Evolutionary conservation across 139 green algal genomes (phyloP).

Genomic region (Micractinium conductrix): DNA sequence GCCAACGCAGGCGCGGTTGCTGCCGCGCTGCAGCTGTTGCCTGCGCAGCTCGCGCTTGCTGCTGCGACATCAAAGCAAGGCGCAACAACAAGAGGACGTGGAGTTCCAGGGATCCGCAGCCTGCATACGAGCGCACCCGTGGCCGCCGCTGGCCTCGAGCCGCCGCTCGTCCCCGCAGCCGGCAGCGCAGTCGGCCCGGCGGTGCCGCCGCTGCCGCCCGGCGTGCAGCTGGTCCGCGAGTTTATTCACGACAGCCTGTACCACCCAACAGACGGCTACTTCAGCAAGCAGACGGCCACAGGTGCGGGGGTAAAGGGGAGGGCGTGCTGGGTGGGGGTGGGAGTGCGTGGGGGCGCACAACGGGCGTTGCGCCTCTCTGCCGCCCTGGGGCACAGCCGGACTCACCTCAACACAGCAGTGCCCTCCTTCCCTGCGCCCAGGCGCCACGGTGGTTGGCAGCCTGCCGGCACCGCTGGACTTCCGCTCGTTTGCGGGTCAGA

Average conservation of each 20-base stretch:
- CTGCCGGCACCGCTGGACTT: conserved; percentile 47
- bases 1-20: no score
- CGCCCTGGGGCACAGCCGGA: background rate
- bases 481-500: background rate
- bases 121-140: no score
- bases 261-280: conserved; percentile 50
- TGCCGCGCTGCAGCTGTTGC: no score
- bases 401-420: background rate
- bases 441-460: conserved; percentile 26
- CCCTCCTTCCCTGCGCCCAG: background rate
- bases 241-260: conserved; percentile 82
- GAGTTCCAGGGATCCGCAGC: no score
- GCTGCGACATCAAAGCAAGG: no score
- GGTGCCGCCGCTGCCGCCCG: no score
- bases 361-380: background rate
- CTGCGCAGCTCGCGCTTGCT: no score
- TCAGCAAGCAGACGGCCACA: conserved; percentile 10
- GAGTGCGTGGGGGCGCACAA: no score
- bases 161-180: no score
- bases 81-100: no score
- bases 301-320: background rate
- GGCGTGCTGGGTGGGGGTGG: background rate
- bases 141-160: no score
- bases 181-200: no score
- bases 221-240: conserved; percentile 62